Conservation (phyloP, 495 filamentous ascomycete species). For the Hamigera avellanea region DNA sequence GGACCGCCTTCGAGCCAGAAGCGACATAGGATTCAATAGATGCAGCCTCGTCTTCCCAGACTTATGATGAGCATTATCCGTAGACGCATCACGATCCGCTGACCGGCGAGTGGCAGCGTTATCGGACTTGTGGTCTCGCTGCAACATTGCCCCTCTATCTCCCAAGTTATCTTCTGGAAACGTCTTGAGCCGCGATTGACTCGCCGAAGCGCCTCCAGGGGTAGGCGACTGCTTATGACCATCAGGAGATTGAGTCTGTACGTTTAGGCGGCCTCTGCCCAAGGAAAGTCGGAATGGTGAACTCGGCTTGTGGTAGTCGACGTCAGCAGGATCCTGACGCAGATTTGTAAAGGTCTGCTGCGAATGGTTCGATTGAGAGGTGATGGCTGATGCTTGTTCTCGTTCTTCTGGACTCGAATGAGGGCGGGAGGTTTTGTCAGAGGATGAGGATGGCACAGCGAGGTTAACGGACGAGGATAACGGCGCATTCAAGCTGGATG, state of each 20-base stretch:
- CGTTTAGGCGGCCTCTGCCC: constrained; percentile 15
- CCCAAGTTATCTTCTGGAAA: constrained; percentile 19
- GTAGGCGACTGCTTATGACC: constrained; percentile 20
- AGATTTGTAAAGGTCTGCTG: constrained; percentile 13
- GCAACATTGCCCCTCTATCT: constrained; percentile 16
- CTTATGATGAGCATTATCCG: constrained; percentile 23
- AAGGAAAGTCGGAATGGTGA: constrained; percentile 30
- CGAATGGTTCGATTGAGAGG: constrained; percentile 18
- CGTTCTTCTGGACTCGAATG: constrained; percentile 25
- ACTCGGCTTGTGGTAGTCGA: constrained; percentile 20
- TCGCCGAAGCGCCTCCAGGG: constrained; percentile 11
- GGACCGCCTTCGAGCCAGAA: constrained; percentile 47
- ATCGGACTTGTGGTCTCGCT: constrained; percentile 20
- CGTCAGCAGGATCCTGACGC: constrained; percentile 18
- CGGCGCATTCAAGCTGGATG: constrained; percentile 6
- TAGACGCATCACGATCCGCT: constrained; percentile 20
- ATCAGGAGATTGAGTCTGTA: constrained; percentile 12
- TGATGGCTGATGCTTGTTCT: constrained; percentile 12
- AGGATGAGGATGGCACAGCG: constrained; percentile 15
- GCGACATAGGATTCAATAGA: constrained; percentile 56
- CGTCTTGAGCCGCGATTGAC: constrained; percentile 24
- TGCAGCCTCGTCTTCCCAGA: constrained; percentile 51
- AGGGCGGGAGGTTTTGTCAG: constrained; percentile 18
- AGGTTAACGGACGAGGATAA: constrained; percentile 23
- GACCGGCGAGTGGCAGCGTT: constrained; percentile 10